Evolutionary conservation across 148 eudicot genomes (phyloP).

Genomic region (Simmondsia chinensis): DNA sequence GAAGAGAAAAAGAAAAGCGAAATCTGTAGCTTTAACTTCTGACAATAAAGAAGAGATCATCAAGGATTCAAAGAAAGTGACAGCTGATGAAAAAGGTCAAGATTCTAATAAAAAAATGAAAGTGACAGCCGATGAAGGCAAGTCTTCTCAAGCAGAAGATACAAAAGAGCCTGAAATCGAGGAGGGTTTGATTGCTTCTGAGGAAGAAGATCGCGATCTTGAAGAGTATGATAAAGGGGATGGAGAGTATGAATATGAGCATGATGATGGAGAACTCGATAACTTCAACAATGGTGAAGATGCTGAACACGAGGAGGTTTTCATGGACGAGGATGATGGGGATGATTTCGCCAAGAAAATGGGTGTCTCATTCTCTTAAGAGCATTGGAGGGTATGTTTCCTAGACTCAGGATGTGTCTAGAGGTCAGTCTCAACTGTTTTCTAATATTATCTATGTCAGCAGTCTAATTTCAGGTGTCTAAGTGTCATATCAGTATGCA

Average conservation of each 20-base stretch:
- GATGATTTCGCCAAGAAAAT: constrained; percentile 85
- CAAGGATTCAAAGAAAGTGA: neutral
- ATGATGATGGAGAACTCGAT: constrained; percentile 52
- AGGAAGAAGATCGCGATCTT: constrained; percentile 26
- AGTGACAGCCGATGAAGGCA: constrained; percentile 16
- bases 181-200: constrained; percentile 29
- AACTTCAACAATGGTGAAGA: constrained; percentile 50
- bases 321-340: constrained; percentile 65
- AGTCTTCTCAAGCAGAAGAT: constrained; percentile 11
- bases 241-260: constrained; percentile 57
- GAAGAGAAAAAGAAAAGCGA: constrained; percentile 59
- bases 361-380: constrained; percentile 67
- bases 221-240: constrained; percentile 47
- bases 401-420: too few species aligned
- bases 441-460: too few species aligned
- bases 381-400: too few species aligned
- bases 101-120: constrained; percentile 19
- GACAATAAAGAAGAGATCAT: constrained; percentile 14
- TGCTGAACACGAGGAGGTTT: constrained; percentile 40
- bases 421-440: too few species aligned
- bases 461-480: too few species aligned
- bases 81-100: constrained; percentile 17
- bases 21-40: constrained; percentile 8
- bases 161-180: constrained; percentile 17
- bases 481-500: too few species aligned